A percentile compares a stretch with the other conserved stretches of the same genome.
Conservation (phyloP, 331 rosid genomes). For the Rosa hybrid region DNA sequence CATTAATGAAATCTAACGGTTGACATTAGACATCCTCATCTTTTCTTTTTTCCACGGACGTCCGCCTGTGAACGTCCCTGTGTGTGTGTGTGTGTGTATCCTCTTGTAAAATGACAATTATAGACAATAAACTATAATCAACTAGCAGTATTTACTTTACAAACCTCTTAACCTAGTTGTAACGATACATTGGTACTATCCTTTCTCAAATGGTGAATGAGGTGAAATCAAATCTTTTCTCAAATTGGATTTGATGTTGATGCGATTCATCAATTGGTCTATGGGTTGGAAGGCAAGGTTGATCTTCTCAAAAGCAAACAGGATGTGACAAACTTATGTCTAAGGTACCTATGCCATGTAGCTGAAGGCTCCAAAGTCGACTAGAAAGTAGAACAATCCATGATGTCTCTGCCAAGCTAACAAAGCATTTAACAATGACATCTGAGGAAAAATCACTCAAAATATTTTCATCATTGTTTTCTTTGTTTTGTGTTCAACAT, state of each 20-base stretch:
- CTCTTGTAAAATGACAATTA: too few species aligned
- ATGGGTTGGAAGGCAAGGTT: constrained; percentile 76
- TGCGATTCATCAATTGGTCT: constrained; percentile 53
- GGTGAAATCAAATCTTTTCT: constrained; percentile 66
- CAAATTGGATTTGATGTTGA: constrained; percentile 74
- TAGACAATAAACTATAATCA: too few species aligned
- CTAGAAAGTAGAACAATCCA: constrained; percentile 41
- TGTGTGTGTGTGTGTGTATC: too few species aligned
- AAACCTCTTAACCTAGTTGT: too few species aligned
- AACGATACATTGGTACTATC: too few species aligned
- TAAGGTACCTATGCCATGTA: constrained; percentile 66
- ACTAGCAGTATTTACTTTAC: too few species aligned
- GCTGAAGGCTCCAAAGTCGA: constrained; percentile 46
- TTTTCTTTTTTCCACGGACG: too few species aligned
- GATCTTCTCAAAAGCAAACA: constrained; percentile 70
- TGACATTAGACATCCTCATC: too few species aligned
- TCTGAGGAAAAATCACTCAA: constrained; percentile 53
- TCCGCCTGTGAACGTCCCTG: too few species aligned
- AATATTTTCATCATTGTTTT: constrained; percentile 39
- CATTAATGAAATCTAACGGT: too few species aligned
- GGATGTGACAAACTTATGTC: constrained; percentile 63
- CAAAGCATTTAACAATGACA: constrained; percentile 35
- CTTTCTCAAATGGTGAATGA: constrained; percentile 45
- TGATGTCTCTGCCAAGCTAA: constrained; percentile 45
- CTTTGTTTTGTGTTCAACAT: neutral